phyloP scores from a whole-genome alignment of 202 grass and related monocot species.

The Cymbopogon flexuosus region DNA sequence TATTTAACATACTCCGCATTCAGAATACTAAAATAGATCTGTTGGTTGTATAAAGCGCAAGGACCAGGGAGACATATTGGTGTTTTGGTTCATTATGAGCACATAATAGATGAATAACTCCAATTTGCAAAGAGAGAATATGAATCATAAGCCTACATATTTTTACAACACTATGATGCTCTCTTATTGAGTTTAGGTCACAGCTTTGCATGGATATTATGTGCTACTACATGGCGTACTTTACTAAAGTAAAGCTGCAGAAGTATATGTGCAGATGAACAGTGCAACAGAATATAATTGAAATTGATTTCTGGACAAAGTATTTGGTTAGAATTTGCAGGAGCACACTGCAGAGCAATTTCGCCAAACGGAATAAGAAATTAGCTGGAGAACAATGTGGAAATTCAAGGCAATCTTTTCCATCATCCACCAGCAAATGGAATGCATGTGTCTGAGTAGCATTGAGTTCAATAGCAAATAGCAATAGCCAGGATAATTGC shows the following conservation, averaged over 20 bases:
- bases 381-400: not conserved
- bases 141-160: not conserved
- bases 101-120: not conserved
- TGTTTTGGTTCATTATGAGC: not conserved
- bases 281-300: not conserved
- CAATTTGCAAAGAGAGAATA: slow-evolving; percentile 1
- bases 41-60: slow-evolving; percentile 16
- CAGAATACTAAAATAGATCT: not conserved
- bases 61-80: not conserved
- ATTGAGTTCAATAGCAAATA: not conserved
- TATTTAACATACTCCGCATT: not conserved
- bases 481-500: not conserved
- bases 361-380: not conserved
- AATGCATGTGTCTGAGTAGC: not conserved
- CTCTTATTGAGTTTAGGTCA: not conserved
- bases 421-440: not conserved
- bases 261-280: slow-evolving; percentile 7
- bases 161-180: not conserved
- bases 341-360: not conserved
- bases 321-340: not conserved
- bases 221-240: not conserved
- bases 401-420: not conserved
- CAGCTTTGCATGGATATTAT: not conserved
- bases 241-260: not conserved
- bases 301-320: not conserved